Conservation (phyloP, 2,329 filamentous ascomycete species). For the Claviceps arundinis region DNA sequence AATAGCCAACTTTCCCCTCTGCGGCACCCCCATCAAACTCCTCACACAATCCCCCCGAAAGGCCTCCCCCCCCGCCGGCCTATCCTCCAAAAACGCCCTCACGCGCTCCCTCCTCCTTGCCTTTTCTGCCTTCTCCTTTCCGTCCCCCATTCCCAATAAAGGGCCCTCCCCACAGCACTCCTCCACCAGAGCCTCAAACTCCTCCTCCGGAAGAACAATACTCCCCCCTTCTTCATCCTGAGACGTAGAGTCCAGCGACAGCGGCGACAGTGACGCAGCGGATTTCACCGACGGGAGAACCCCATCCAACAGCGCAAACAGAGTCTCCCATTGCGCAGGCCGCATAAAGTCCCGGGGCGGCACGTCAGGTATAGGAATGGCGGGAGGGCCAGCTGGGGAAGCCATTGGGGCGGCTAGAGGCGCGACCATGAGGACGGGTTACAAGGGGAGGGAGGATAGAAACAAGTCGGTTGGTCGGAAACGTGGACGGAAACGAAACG, state of each 20-base stretch:
- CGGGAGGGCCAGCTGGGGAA: background rate
- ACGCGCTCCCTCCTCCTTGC: conserved; percentile 24
- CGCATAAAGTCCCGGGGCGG: conserved; percentile 26
- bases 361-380: conserved; percentile 13
- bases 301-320: conserved; percentile 43
- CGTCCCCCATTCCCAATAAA: conserved; percentile 13
- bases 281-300: conserved; percentile 45
- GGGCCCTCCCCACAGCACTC: conserved; percentile 16
- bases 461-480: too few species aligned
- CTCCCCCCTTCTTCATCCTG: conserved; percentile 7
- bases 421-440: too few species aligned
- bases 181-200: conserved; percentile 34
- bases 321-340: conserved; percentile 37
- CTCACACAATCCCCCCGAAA: conserved; percentile 39
- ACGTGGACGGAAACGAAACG: too few species aligned
- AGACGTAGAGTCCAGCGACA: conserved; percentile 8
- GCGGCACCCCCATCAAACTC: conserved; percentile 24
- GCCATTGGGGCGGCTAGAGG: too few species aligned
- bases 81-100: conserved; percentile 38
- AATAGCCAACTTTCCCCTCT: conserved; percentile 23
- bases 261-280: conserved; percentile 9
- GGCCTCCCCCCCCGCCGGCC: conserved; percentile 34
- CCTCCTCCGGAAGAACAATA: conserved; percentile 29
- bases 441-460: too few species aligned
- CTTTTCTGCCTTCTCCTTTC: too few species aligned